Conservation (phyloP, 2,329 filamentous ascomycete species). For the Ceratocystiopsis minuta region DNA sequence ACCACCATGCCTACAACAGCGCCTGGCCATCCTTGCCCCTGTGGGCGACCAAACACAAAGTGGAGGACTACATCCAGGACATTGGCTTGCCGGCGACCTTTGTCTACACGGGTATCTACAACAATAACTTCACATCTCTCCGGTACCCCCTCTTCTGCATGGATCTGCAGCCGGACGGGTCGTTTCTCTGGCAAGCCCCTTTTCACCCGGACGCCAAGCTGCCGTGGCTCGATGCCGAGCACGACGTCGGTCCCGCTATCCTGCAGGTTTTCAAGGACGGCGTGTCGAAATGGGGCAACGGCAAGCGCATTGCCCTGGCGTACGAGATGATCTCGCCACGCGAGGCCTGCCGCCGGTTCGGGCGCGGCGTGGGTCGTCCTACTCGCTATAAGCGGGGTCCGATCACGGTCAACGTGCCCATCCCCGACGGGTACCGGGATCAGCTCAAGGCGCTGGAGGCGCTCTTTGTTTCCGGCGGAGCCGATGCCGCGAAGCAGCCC, state of each 20-base stretch:
- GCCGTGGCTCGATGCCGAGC: constrained; percentile 91
- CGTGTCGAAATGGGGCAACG: constrained; percentile 60
- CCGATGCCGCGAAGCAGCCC: constrained; percentile 37
- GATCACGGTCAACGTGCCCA: constrained; percentile 70
- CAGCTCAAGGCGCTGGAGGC: constrained; percentile 57
- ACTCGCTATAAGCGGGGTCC: constrained; percentile 62
- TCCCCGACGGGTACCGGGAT: constrained; percentile 74
- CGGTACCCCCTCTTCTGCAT: constrained; percentile 91
- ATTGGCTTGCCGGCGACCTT: constrained; percentile 76
- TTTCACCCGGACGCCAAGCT: constrained; percentile 80
- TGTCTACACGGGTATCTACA: constrained; percentile 93
- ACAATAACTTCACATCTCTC: constrained; percentile 95
- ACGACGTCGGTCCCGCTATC: constrained; percentile 83
- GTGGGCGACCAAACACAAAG: constrained; percentile 82
- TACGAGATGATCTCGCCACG: constrained; percentile 75
- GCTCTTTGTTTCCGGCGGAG: constrained; percentile 33
- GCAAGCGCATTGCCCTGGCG: constrained; percentile 61
- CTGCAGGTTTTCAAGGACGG: constrained; percentile 94
- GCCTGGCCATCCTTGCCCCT: constrained; percentile 70
- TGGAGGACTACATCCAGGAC: constrained; percentile 78
- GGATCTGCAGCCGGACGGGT: constrained; percentile 68
- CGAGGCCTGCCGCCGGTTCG: constrained; percentile 68
- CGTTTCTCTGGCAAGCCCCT: constrained; percentile 82
- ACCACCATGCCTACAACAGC: constrained; percentile 64
- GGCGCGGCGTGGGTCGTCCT: constrained; percentile 56